phyloP scores from a whole-genome alignment of 2,329 filamentous ascomycete genomes.

The Hypoxylon sp. region DNA sequence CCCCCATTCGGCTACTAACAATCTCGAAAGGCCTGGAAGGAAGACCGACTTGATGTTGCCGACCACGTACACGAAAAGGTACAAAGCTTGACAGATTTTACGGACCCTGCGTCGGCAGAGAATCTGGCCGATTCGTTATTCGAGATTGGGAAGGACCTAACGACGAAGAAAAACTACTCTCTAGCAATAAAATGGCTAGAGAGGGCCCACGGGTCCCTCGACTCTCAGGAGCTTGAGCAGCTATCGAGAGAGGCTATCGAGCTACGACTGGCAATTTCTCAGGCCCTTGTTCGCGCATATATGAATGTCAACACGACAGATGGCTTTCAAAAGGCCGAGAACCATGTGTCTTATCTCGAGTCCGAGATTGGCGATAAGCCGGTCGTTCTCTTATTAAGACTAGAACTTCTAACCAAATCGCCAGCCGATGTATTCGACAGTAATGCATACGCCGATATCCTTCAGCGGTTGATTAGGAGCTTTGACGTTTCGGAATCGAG shows the following conservation, averaged over 20 bases:
- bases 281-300: conserved; percentile 69
- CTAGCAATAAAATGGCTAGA: conserved; percentile 79
- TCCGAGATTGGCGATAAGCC: conserved; percentile 72
- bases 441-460: conserved; percentile 61
- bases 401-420: conserved; percentile 71
- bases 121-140: conserved; percentile 75
- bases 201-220: conserved; percentile 71
- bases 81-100: conserved; percentile 51
- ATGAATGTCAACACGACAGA: conserved; percentile 61
- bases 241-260: conserved; percentile 71
- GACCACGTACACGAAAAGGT: conserved; percentile 80
- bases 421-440: conserved; percentile 62
- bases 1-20: conserved; percentile 33
- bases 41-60: conserved; percentile 78
- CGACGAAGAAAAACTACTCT: conserved; percentile 63
- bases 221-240: conserved; percentile 64
- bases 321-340: conserved; percentile 62
- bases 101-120: conserved; percentile 67
- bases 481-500: conserved; percentile 71
- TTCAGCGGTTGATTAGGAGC: conserved; percentile 71
- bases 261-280: conserved; percentile 73
- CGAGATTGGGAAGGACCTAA: conserved; percentile 74
- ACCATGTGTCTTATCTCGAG: conserved; percentile 71
- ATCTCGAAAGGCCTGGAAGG: conserved; percentile 74
- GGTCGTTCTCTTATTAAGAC: conserved; percentile 73